Conservation (phyloP, 108 stramenopile species). For the Hondaea fermentalgiana region DNA sequence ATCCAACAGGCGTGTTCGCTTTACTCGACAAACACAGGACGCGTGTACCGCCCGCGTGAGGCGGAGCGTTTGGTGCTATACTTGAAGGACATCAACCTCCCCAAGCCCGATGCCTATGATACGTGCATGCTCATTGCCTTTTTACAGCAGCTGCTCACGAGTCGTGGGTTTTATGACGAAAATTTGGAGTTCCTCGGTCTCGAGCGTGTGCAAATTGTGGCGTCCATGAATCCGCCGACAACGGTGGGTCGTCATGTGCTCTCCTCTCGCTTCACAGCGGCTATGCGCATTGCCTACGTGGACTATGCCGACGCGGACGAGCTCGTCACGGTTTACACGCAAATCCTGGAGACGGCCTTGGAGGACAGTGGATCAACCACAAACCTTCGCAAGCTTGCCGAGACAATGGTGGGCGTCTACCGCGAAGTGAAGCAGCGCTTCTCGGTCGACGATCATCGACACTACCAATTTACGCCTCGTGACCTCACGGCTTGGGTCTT, state of each 20-base stretch:
- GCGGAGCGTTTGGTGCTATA: slow-evolving; percentile 53
- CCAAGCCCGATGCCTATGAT: slow-evolving; percentile 51
- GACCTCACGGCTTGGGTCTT: slow-evolving; percentile 48
- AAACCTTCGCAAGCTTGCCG: slow-evolving; percentile 37
- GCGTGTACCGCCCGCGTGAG: slow-evolving; percentile 54
- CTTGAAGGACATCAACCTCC: slow-evolving; percentile 59
- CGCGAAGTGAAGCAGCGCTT: slow-evolving; percentile 35
- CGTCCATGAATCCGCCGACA: slow-evolving; percentile 51
- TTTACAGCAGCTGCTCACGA: slow-evolving; percentile 57
- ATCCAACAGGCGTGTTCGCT: slow-evolving; percentile 47
- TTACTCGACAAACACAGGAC: slow-evolving; percentile 48
- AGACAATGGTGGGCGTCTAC: slow-evolving; percentile 46
- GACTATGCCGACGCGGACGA: slow-evolving; percentile 49
- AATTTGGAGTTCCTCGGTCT: slow-evolving; percentile 49
- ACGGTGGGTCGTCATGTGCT: slow-evolving; percentile 51
- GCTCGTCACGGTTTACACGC: slow-evolving; percentile 31
- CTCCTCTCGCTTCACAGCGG: slow-evolving; percentile 48
- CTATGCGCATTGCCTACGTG: slow-evolving; percentile 40
- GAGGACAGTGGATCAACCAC: slow-evolving; percentile 14
- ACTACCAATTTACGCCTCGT: slow-evolving; percentile 57
- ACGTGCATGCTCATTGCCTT: slow-evolving; percentile 60
- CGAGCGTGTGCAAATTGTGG: slow-evolving; percentile 49
- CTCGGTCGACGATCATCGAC: slow-evolving; percentile 50
- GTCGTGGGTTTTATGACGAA: slow-evolving; percentile 56
- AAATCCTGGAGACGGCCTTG: slow-evolving; percentile 21